Evolutionary conservation across 768 basidiomycete genomes (phyloP).

Genomic region (Cyclocybe cylindracea): DNA sequence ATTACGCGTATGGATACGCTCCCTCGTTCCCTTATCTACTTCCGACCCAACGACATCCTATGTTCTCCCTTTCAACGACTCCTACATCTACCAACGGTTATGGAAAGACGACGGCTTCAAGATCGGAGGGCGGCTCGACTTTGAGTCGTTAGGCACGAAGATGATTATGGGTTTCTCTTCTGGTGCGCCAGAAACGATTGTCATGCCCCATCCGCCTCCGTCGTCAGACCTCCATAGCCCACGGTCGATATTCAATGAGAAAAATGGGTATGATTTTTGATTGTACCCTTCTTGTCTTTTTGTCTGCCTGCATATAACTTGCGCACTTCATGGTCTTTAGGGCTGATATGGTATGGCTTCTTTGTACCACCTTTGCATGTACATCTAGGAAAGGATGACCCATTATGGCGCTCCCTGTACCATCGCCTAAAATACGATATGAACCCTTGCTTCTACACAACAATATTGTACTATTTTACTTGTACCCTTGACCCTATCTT

Average conservation of each 20-base stretch:
- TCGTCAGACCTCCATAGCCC: conserved; percentile 12
- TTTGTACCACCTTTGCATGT: background rate
- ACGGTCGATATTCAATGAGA: conserved; percentile 15
- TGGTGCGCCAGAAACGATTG: conserved; percentile 39
- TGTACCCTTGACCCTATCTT: too few species aligned
- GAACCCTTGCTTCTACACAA: too few species aligned
- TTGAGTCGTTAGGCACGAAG: conserved; percentile 47
- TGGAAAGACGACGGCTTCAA: conserved; percentile 68
- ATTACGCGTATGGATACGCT: conserved; percentile 64
- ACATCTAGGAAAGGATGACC: background rate
- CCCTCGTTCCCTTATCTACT: conserved; percentile 34
- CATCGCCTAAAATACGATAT: too few species aligned
- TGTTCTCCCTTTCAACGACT: conserved; percentile 42
- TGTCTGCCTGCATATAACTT: background rate
- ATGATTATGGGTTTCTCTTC: conserved; percentile 50
- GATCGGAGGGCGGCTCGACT: conserved; percentile 57
- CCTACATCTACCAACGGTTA: conserved; percentile 63
- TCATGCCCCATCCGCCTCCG: conserved; percentile 19
- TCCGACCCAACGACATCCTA: conserved; percentile 30
- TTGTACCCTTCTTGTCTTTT: background rate
- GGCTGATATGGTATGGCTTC: background rate
- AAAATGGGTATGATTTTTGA: conserved; percentile 21
- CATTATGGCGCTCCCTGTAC: background rate
- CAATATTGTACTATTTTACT: too few species aligned
- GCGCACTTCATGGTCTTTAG: background rate